These are phyloP conservation scores for Mycena maculata DNA, from an alignment of 768 basidiomycete species.

Conservation along the genomic window DNA sequence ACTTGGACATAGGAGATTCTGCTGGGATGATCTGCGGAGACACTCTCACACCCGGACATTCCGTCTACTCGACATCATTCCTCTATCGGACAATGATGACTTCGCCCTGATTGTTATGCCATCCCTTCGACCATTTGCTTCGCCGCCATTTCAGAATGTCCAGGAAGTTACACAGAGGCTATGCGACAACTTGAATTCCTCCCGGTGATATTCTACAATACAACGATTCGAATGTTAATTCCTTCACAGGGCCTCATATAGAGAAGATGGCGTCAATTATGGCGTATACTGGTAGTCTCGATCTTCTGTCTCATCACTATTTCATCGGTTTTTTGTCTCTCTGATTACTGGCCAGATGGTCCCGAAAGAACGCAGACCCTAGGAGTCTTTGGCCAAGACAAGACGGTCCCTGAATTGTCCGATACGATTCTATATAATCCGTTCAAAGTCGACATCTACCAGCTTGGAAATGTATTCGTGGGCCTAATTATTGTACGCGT, in stretches of 20 bases:
- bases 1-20: background rate
- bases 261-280: background rate
- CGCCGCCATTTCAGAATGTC: constrained; percentile 23
- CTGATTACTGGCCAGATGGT: constrained; percentile 39
- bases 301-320: constrained; percentile 38
- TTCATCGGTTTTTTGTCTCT: constrained; percentile 22
- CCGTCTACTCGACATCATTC: constrained; percentile 29
- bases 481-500: background rate
- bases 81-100: constrained; percentile 11
- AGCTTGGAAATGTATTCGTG: constrained; percentile 36
- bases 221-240: background rate
- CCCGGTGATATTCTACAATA: constrained; percentile 2
- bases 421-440: constrained; percentile 41
- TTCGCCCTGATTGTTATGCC: constrained; percentile 32
- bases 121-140: constrained; percentile 16
- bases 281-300: constrained; percentile 16
- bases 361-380: constrained; percentile 4
- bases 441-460: constrained; percentile 45
- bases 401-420: constrained; percentile 40
- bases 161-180: constrained; percentile 29
- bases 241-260: constrained; percentile 2
- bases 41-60: constrained; percentile 32
- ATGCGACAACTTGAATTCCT: constrained; percentile 34
- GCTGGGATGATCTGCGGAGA: background rate
- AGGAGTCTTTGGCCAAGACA: constrained; percentile 36